phyloP scores from a whole-genome alignment of 2,329 filamentous ascomycete species.

The Hypomyces perniciosus region DNA sequence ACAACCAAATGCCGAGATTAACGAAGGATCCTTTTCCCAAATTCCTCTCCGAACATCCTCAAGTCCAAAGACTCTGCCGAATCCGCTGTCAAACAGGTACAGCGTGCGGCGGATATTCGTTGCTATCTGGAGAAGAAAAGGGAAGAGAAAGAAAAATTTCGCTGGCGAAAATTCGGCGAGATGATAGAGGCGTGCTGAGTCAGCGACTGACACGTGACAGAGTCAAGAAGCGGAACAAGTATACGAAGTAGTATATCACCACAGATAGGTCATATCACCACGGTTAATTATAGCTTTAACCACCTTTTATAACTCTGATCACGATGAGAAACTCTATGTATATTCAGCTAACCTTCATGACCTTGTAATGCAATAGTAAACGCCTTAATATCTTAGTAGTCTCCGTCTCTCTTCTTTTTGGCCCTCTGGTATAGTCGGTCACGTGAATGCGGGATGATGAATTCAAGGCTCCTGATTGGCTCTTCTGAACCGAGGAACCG shows the following conservation, averaged over 20 bases:
- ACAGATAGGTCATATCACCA: too few species aligned
- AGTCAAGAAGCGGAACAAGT: conserved; percentile 1
- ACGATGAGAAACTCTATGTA: too few species aligned
- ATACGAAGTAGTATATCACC: background rate
- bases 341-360: too few species aligned
- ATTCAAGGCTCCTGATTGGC: conserved; percentile 35
- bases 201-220: background rate
- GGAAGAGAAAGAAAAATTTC: conserved; percentile 21
- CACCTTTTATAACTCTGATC: too few species aligned
- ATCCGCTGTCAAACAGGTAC: conserved; percentile 25
- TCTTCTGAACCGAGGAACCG: conserved; percentile 39
- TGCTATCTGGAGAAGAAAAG: conserved; percentile 43
- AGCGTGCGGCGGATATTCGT: conserved; percentile 39
- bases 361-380: too few species aligned
- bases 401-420: too few species aligned
- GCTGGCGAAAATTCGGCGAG: conserved; percentile 1
- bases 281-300: too few species aligned
- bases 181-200: background rate
- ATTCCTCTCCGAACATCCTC: conserved; percentile 41
- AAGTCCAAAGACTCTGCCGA: conserved; percentile 31
- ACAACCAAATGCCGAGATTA: conserved; percentile 48
- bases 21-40: conserved; percentile 44
- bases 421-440: conserved; percentile 4
- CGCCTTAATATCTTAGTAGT: too few species aligned
- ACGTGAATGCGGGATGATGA: conserved; percentile 31